Percentiles rank a stretch among this genome's conserved stretches.
phyloP scores from a whole-genome alignment of 129 eudicot species.

The Chrysanthemum lavandulifolium region DNA sequence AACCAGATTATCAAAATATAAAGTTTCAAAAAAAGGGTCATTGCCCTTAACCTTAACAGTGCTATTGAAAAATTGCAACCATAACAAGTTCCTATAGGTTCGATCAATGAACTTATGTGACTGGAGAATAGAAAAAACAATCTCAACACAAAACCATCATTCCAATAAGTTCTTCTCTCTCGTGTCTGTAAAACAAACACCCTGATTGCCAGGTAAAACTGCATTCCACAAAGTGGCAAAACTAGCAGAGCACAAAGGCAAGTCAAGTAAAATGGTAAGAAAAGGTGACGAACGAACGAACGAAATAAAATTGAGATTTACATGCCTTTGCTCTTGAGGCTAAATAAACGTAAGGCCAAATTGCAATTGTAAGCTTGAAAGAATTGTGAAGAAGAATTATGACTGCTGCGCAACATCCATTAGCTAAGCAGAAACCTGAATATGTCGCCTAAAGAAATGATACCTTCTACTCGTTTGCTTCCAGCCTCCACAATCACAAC shows the following conservation, averaged over 20 bases:
- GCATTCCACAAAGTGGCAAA: conserved; percentile 39
- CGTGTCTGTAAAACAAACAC: conserved; percentile 13
- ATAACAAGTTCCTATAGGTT: too few species aligned
- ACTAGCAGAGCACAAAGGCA: conserved; percentile 34
- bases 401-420: conserved; percentile 15
- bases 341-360: conserved; percentile 24
- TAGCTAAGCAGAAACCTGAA: conserved; percentile 72
- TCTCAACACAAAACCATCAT: conserved; percentile 22
- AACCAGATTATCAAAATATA: too few species aligned
- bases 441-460: conserved; percentile 69
- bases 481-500: conserved; percentile 86
- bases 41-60: too few species aligned
- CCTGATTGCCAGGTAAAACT: conserved; percentile 32
- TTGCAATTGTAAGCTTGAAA: conserved; percentile 36
- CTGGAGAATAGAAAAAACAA: conserved; percentile 8
- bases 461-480: conserved; percentile 84
- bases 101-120: not conserved
- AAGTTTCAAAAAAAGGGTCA: too few species aligned
- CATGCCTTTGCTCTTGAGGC: conserved; percentile 32
- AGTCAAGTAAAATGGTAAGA: conserved; percentile 24
- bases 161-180: not conserved
- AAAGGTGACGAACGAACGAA: conserved; percentile 15
- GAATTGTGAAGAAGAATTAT: conserved; percentile 32
- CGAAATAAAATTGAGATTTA: conserved; percentile 27
- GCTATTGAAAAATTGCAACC: too few species aligned